Evolutionary conservation across 495 filamentous ascomycete genomes (phyloP), one percentile per base, ranked within the genome.

Genomic region (Stereocaulon alpinum): DNA sequence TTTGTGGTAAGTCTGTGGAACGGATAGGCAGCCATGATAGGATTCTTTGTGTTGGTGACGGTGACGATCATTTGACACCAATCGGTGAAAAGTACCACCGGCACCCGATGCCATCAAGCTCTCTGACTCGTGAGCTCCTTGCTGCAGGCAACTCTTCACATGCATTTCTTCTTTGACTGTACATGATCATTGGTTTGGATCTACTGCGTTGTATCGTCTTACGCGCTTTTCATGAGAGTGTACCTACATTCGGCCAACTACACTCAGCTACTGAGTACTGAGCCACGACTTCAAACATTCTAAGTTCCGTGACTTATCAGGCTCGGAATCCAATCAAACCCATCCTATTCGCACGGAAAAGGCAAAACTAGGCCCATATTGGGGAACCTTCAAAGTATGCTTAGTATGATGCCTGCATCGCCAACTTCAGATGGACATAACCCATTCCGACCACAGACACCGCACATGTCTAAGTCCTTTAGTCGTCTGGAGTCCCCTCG

Each of bases 401-500:
- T 41, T 0, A 10, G 27, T 52, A 17, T 27, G 29, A 34, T 10
- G 34, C 9, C 27, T 37, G 27, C 27, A n/a, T 17, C 2, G 17
- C 20, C n/a, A 30, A 11, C 6, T 11, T 37, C 29, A 18, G 10
- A 37, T 11, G 48, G 22, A 22, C 40, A 52, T 18, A 51, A n/a
- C 6, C 17, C 47, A 54, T n/a, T 22, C 18, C 40, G 18, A 40
- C 54, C 50, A 17, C 49, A 61, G 40, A 50, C 29, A 37, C 42
- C 59, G 45, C 59, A 63, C n/a, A 29, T 45, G 17, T 62, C 62
- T 37, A 52, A 66, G 18, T 75, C 70, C 15, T 75, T 73, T 60
- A 66, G 67, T 42, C 70, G 73, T 29, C 52, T 75, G 24, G 70
- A 72, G 40, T 66, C 69, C 59, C 66, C 76, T 29, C 78, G 70